Base-by-base conservation (phyloP, 2,329 filamentous ascomycete genomes). In the Eutypa lata region DNA sequence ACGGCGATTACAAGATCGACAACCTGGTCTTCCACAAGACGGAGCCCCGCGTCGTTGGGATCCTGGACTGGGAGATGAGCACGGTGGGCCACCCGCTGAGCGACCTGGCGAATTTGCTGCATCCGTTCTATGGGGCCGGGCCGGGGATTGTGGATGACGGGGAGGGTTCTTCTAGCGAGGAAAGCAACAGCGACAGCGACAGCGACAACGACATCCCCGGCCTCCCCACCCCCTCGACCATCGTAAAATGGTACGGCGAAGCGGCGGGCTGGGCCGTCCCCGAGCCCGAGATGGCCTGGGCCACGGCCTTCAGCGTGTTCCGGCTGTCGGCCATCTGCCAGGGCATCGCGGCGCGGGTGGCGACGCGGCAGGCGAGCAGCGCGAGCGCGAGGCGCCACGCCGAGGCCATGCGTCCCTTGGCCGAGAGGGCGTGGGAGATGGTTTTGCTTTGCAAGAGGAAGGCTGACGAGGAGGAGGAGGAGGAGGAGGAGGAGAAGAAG, bases 61-160 rank as follows among this genome's bases (percentile, higher is more conserved):
- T 97, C 51, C 75, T 97, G 6, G 94, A 99, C 74, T 97, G 93
- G 93, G 94, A 97, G 76, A 96, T 99, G 91, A 91, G 91, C 35
- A 97, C 94, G 0, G 87, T 97, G 51, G 94, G 94, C n/a, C 93
- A 99, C 70, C 94, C 94, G 1, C 81, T 97, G 21, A 93, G 89
- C 6, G 94, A 99, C 68, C 76, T 97, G 40, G 86, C 87, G 70
- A 97, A 97, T 72, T 77, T 97, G 18, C 70, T 86, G 24, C 76
- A 75, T 7, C 79, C 79, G 8, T 81, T 75, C 61, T 61, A 76
- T 70, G 71, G 68, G 33, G 71, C 70, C 28, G 60, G 58, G 33
- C 57, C 33, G 38, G 58, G 42, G 19, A 52, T 50, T n/a, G n/a
- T 72, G 81, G n/a, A n/a, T n/a, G n/a, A n/a, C n/a, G n/a, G n/a